These are phyloP conservation scores for Pachyrhizus erosus DNA, from an alignment of 306 rosid species.

Conservation along the genomic window DNA sequence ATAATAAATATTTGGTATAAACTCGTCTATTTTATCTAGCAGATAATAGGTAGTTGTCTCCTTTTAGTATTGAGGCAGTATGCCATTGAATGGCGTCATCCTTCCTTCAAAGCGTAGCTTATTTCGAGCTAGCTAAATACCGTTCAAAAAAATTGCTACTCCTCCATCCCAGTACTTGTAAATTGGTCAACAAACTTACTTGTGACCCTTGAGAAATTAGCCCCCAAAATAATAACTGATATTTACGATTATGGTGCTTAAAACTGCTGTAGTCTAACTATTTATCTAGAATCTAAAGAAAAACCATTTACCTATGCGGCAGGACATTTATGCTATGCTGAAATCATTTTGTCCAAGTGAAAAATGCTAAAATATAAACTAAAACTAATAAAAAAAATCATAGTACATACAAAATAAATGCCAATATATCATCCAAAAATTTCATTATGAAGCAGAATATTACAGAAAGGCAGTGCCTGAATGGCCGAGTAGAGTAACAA, in stretches of 20 bases:
- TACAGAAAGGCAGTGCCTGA: conserved; percentile 5
- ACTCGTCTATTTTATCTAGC: background rate
- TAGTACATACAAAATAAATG: conserved; percentile 8
- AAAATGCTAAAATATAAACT: conserved; percentile 13
- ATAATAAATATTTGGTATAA: background rate
- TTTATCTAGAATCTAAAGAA: background rate
- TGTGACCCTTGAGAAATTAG: background rate
- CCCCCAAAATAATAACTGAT: background rate
- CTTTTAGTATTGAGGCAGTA: background rate
- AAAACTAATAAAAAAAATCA: background rate
- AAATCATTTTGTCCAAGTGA: conserved; percentile 24
- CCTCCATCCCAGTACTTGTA: background rate
- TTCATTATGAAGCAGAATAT: conserved; percentile 12
- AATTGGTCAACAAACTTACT: background rate
- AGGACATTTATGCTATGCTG: conserved; percentile 19
- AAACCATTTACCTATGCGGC: background rate
- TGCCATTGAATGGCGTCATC: background rate
- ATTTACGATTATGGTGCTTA: background rate
- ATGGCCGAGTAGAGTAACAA: background rate
- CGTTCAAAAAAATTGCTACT: background rate
- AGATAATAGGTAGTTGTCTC: background rate
- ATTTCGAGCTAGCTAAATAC: background rate
- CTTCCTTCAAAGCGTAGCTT: background rate
- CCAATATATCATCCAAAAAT: conserved; percentile 11
- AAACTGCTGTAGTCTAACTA: background rate